Percentiles rank a stretch among this genome's conserved stretches.
These are phyloP conservation scores for Apophysomyces trapeziformis DNA, from an alignment of 371 early-diverging fungal species.

Conservation along the genomic window DNA sequence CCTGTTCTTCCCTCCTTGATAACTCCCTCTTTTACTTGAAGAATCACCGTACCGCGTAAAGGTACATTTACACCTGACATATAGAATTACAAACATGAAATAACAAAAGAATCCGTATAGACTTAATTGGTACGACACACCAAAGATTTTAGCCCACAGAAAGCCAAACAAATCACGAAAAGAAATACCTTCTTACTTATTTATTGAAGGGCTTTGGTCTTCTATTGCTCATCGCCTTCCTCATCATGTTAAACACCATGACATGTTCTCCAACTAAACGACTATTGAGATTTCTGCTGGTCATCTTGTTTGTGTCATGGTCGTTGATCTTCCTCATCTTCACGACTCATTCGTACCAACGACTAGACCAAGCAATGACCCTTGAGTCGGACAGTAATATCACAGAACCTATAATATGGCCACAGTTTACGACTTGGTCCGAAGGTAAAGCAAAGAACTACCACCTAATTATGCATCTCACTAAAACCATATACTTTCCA, in stretches of 20 bases:
- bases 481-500: slow-evolving; percentile 5
- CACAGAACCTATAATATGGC: slow-evolving; percentile 11
- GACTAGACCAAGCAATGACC: slow-evolving; percentile 5
- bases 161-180: not conserved
- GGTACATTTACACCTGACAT: no score
- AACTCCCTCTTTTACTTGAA: no score
- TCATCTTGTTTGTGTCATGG: slow-evolving; percentile 1
- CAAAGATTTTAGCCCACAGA: not conserved
- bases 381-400: not conserved
- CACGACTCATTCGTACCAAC: not conserved
- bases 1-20: no score
- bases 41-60: no score
- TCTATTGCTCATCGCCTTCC: not conserved
- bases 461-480: no score
- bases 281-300: not conserved
- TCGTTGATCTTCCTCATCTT: not conserved
- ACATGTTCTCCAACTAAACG: not conserved
- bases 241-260: slow-evolving; percentile 4
- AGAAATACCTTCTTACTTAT: not conserved
- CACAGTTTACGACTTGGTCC: slow-evolving; percentile 22
- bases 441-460: slow-evolving; percentile 1
- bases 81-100: not conserved
- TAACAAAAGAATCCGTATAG: not conserved
- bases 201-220: not conserved
- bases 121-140: slow-evolving; percentile 7